Percentiles rank a stretch among this genome's conserved stretches.
Evolutionary conservation across 2,329 filamentous ascomycete species (phyloP).

Genomic region (Claviceps lovelessii): DNA sequence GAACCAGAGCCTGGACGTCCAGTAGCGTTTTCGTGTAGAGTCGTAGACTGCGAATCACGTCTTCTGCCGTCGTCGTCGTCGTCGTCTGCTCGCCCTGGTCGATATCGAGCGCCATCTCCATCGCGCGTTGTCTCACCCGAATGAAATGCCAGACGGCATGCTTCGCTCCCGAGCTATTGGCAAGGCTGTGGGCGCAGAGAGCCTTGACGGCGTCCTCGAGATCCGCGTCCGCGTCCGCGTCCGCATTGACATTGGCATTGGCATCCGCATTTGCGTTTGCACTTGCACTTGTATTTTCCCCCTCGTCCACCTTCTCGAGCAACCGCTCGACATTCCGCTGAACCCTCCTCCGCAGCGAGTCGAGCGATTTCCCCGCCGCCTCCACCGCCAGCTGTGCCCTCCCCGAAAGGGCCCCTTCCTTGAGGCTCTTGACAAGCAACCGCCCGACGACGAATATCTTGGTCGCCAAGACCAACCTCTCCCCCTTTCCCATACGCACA

Average conservation of each 20-base stretch:
- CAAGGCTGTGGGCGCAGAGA: slow-evolving; percentile 68
- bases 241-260: slow-evolving; percentile 9
- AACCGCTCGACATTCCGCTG: slow-evolving; percentile 55
- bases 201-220: slow-evolving; percentile 50
- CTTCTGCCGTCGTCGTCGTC: slow-evolving; percentile 20
- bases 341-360: slow-evolving; percentile 47
- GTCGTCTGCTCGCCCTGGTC: slow-evolving; percentile 28
- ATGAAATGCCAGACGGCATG: slow-evolving; percentile 72
- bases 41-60: slow-evolving; percentile 50
- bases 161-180: slow-evolving; percentile 62
- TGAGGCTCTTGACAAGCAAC: slow-evolving; percentile 59
- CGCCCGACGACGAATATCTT: slow-evolving; percentile 66
- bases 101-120: slow-evolving; percentile 45
- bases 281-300: slow-evolving; percentile 31
- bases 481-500: slow-evolving; percentile 24
- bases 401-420: slow-evolving; percentile 27
- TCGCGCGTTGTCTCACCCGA: slow-evolving; percentile 53
- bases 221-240: slow-evolving; percentile 12
- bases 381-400: slow-evolving; percentile 33
- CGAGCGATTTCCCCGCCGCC: slow-evolving; percentile 48
- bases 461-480: slow-evolving; percentile 42
- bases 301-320: slow-evolving; percentile 47
- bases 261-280: slow-evolving; percentile 17
- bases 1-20: slow-evolving; percentile 63
- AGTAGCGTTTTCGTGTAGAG: slow-evolving; percentile 66